Percentiles rank a stretch among this genome's conserved stretches.
Conservation (phyloP, 176 grass and related monocot species). For the Pharus latifolius region DNA sequence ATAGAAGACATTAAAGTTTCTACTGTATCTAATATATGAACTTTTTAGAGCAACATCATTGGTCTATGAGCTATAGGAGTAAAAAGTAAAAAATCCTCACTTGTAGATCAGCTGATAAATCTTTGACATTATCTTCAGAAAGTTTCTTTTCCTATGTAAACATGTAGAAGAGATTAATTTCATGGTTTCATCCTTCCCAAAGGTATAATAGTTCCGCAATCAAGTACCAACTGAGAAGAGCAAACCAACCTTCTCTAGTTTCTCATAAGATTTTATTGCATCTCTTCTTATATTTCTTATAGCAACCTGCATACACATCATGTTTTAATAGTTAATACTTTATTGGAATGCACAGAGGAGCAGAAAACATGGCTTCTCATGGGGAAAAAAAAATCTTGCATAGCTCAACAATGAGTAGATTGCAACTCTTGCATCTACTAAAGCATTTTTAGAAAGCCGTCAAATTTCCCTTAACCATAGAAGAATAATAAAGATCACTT, state of each 20-base stretch:
- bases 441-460: background rate
- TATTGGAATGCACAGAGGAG: background rate
- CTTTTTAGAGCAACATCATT: background rate
- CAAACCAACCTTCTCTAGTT: constrained; percentile 99
- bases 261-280: constrained; percentile 88
- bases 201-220: background rate
- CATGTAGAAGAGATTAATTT: background rate
- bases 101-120: constrained; percentile 70
- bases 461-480: background rate
- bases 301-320: constrained; percentile 52
- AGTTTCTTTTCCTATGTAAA: constrained; percentile 85
- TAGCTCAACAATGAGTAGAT: background rate
- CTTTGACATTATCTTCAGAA: constrained; percentile 76
- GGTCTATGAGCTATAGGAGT: background rate
- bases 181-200: no score
- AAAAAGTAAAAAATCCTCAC: constrained; percentile 14
- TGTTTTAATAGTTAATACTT: background rate
- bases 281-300: constrained; percentile 94
- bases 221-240: constrained; percentile 8
- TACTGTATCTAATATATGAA: constrained; percentile 6
- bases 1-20: constrained; percentile 11
- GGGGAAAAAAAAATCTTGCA: background rate
- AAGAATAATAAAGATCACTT: background rate
- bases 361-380: background rate
- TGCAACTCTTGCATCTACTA: background rate